phyloP scores from a whole-genome alignment of 805 yeast genomes.

The Nakazawaea peltata region DNA sequence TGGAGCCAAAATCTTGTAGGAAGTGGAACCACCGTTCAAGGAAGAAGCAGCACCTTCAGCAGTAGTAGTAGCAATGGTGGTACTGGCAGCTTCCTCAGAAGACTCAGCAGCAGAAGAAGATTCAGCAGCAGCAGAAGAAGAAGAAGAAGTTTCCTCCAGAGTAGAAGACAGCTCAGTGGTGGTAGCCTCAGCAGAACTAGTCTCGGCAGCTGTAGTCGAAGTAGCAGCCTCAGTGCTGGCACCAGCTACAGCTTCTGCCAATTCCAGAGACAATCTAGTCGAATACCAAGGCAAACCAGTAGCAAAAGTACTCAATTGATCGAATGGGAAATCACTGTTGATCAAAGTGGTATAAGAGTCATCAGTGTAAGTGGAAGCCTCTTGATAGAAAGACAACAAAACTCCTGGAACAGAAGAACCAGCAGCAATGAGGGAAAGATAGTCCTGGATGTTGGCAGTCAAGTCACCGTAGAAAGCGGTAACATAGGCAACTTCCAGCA shows the following conservation, averaged over 20 bases:
- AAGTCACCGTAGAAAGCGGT: constrained; percentile 31
- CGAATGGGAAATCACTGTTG: constrained; percentile 15
- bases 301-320: constrained; percentile 14
- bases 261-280: constrained; percentile 18
- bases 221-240: constrained; percentile 11
- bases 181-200: constrained; percentile 3
- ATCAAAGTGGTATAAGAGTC: constrained; percentile 35
- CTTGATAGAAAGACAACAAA: constrained; percentile 23
- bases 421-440: constrained; percentile 23
- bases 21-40: not conserved
- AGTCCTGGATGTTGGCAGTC: constrained; percentile 22
- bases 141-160: constrained; percentile 9
- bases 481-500: constrained; percentile 12
- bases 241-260: constrained; percentile 11
- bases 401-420: constrained; percentile 20
- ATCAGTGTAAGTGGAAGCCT: constrained; percentile 32
- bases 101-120: constrained; percentile 4
- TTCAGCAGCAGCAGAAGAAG: constrained; percentile 8
- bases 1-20: constrained; percentile 5
- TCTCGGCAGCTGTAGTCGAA: constrained; percentile 3
- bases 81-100: constrained; percentile 2
- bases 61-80: not conserved
- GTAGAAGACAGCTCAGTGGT: constrained; percentile 10
- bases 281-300: constrained; percentile 28
- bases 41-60: not conserved